phyloP scores from a whole-genome alignment of 2,329 filamentous ascomycete genomes.

The Ophiostoma perfectum region DNA sequence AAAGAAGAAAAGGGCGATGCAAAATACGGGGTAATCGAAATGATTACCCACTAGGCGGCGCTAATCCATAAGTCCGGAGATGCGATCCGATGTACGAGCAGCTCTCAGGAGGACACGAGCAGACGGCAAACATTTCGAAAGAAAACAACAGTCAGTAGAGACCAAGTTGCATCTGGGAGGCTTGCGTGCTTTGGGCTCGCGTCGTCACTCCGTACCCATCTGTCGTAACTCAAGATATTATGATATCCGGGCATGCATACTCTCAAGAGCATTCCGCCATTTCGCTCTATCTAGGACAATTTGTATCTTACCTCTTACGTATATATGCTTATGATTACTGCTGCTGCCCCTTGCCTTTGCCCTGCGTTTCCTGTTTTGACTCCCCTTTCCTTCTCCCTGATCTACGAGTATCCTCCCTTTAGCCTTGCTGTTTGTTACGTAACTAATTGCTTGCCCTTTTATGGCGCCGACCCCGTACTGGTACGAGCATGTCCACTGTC shows the following conservation, averaged over 20 bases:
- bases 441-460: not conserved
- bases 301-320: too few relatives aligned
- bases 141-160: too few relatives aligned
- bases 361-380: too few relatives aligned
- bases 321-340: too few relatives aligned
- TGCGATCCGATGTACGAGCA: not conserved
- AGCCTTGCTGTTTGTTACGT: not conserved
- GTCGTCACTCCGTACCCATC: too few relatives aligned
- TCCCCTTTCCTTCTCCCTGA: not conserved
- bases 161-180: not conserved
- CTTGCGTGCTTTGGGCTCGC: too few relatives aligned
- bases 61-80: constrained; percentile 1
- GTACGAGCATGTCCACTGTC: not conserved
- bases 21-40: constrained; percentile 1
- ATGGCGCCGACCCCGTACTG: too few relatives aligned
- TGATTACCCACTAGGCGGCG: constrained; percentile 6
- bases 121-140: not conserved
- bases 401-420: not conserved
- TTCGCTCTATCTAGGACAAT: too few relatives aligned
- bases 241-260: too few relatives aligned
- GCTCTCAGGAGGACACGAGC: not conserved
- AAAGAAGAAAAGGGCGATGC: not conserved
- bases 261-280: too few relatives aligned
- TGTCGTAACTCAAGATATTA: too few relatives aligned
- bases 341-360: too few relatives aligned